Evolutionary conservation across 2,329 filamentous ascomycete genomes (phyloP), one percentile per base, ranked within the genome.

Genomic region (Triangularia verruculosa): DNA sequence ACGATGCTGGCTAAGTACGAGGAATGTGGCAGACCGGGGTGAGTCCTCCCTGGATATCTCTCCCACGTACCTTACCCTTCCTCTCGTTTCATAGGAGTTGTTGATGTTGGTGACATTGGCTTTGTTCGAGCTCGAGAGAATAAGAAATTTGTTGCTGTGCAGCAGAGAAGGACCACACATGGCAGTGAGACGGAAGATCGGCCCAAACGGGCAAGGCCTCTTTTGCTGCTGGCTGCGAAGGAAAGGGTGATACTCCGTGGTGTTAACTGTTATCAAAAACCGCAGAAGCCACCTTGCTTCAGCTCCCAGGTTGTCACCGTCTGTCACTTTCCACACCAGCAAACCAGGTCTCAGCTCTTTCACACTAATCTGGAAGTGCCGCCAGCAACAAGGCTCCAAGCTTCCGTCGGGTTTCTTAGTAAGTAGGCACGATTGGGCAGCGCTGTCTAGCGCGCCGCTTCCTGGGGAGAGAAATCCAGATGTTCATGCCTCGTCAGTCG

Each of bases 151-250:
- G 25, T 30, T 27, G 22, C 7, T 59, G 57, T 59, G 57, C 57
- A 55, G 39, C 24, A 56, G 17, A 59, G 57, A 13, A 62, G 55
- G 39, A 56, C 62, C 65, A 1, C 34, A 59, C 59, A 62, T 61
- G 61, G 63, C 52, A 64, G 55, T 51, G 25, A 59, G n/a, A 59
- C 66, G 62, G 64, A 64, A 25, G 61, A 54, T 61, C 53, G 57
- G 62, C 60, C 66, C 43, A 67, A 67, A 64, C 52, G 53, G 64
- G 66, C 55, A 67, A 67, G 24, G 64, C 43, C 43, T 52, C 59
- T 17, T n/a, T 54, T 47, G 25, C 20, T 54, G 51, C 51, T 54
- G 51, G 51, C 51, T 54, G 51, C 51, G 22, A 27, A 54, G 51
- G 22, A 27, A 54, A 27, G 51, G 51, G 25, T 54, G 51, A 54